Evolutionary conservation across 2,329 filamentous ascomycete species (phyloP).

Genomic region (Penicillium sp.): DNA sequence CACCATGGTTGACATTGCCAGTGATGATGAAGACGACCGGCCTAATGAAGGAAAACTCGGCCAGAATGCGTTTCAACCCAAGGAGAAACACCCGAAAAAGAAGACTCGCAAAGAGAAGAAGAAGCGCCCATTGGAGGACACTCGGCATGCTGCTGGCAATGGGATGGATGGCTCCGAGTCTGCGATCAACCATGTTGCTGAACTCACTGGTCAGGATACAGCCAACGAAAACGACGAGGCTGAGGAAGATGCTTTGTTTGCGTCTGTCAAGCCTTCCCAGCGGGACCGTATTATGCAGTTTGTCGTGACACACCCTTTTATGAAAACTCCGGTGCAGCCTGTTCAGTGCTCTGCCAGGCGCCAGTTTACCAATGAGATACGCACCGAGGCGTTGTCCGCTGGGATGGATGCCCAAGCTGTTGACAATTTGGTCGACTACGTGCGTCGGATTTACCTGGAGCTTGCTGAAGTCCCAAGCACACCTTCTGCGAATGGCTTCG

Average conservation of each 20-base stretch:
- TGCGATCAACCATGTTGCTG: background rate
- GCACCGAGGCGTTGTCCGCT: conserved; percentile 9
- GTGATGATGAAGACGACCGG: background rate
- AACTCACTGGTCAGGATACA: background rate
- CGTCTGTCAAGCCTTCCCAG: conserved; percentile 8
- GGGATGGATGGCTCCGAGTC: no score
- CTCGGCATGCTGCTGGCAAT: no score
- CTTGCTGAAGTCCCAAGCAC: background rate
- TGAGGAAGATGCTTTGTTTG: conserved; percentile 18
- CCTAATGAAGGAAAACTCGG: conserved; percentile 2
- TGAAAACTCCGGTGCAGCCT: conserved; percentile 14
- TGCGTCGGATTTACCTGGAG: conserved; percentile 26
- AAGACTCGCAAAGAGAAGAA: background rate
- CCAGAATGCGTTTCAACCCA: background rate
- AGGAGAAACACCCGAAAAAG: background rate
- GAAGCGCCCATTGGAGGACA: background rate
- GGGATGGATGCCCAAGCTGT: conserved; percentile 18
- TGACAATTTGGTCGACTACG: conserved; percentile 18
- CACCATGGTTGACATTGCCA: conserved; percentile 9
- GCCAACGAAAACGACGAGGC: background rate
- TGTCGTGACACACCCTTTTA: conserved; percentile 21
- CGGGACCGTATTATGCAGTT: conserved; percentile 15
- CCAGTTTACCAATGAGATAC: conserved; percentile 22
- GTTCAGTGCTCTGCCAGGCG: conserved; percentile 17
- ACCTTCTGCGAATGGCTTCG: background rate